These are phyloP conservation scores for Taiozyma sp. DNA, from an alignment of 1,139 yeast genomes.

Conservation along the genomic window DNA sequence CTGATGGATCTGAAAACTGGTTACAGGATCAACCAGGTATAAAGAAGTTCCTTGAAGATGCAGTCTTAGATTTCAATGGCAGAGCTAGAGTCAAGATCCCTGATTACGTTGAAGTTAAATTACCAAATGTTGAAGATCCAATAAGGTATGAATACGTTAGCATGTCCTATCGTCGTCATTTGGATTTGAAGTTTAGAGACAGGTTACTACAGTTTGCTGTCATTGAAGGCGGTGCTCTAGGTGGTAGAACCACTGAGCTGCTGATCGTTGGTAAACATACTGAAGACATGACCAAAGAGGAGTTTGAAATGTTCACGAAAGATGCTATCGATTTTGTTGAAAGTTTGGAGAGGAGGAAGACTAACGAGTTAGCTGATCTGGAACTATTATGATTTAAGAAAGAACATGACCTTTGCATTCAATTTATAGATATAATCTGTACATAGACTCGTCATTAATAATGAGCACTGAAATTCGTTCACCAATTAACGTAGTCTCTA, in stretches of 20 bases:
- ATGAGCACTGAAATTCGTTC: not conserved
- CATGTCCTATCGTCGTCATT: constrained; percentile 38
- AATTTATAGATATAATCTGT: not conserved
- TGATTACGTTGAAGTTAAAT: constrained; percentile 32
- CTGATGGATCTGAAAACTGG: constrained; percentile 27
- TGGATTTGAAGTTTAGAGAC: constrained; percentile 35
- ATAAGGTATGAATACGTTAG: constrained; percentile 43
- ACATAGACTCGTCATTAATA: not conserved
- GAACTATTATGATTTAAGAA: not conserved
- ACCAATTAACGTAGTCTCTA: constrained; percentile 61
- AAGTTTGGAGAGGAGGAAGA: constrained; percentile 2
- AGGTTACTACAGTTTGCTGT: constrained; percentile 42
- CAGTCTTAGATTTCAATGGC: constrained; percentile 38
- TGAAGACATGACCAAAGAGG: constrained; percentile 16
- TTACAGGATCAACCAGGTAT: constrained; percentile 46
- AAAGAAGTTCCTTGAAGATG: constrained; percentile 34
- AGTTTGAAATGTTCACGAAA: constrained; percentile 24
- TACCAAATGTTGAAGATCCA: constrained; percentile 29
- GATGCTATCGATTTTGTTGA: constrained; percentile 25
- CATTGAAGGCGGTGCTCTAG: constrained; percentile 54
- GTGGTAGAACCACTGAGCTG: constrained; percentile 47
- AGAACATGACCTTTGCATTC: not conserved
- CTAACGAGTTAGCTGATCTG: not conserved
- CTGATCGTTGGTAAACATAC: constrained; percentile 39
- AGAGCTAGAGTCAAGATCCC: constrained; percentile 32